phyloP scores from a whole-genome alignment of 768 basidiomycete genomes.

The Rhodosporidiobolus sp. region DNA sequence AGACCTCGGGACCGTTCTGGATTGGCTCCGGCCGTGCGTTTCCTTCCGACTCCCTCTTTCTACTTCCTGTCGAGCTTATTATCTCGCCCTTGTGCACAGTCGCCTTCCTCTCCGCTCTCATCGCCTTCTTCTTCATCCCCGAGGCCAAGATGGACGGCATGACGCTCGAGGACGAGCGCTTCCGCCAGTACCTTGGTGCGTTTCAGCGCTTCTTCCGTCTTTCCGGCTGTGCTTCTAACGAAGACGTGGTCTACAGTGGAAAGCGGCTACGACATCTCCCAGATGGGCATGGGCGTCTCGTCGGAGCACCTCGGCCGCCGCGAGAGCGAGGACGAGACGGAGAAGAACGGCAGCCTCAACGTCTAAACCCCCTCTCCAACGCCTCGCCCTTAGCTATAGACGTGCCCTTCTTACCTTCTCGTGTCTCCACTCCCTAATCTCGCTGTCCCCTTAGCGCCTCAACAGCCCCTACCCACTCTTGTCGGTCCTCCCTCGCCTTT shows the following conservation, averaged over 20 bases:
- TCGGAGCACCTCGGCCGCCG: too few species aligned
- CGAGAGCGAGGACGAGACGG: too few species aligned
- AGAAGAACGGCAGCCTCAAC: too few species aligned
- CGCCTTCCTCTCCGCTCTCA: slow-evolving; percentile 70
- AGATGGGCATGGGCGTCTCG: slow-evolving; percentile 7
- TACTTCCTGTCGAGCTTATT: too few species aligned
- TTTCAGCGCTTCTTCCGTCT: neutral
- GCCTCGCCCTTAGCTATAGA: too few species aligned
- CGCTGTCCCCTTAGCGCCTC: too few species aligned
- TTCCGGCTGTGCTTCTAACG: neutral
- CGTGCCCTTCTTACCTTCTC: too few species aligned
- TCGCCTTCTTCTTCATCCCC: slow-evolving; percentile 69
- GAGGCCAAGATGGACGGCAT: slow-evolving; percentile 55
- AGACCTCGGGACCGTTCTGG: slow-evolving; percentile 25
- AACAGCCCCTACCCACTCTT: too few species aligned
- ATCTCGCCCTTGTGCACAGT: slow-evolving; percentile 45
- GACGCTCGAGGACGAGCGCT: slow-evolving; percentile 51
- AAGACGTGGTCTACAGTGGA: slow-evolving; percentile 46
- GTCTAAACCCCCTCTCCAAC: too few species aligned
- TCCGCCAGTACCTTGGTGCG: slow-evolving; percentile 71
- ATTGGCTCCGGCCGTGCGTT: slow-evolving; percentile 49
- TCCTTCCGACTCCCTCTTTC: too few species aligned
- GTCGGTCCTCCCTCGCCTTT: too few species aligned
- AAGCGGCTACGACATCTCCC: slow-evolving; percentile 65
- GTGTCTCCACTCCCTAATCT: too few species aligned